Conservation (phyloP, 2,329 filamentous ascomycete species). For the Xylariales sp. region DNA sequence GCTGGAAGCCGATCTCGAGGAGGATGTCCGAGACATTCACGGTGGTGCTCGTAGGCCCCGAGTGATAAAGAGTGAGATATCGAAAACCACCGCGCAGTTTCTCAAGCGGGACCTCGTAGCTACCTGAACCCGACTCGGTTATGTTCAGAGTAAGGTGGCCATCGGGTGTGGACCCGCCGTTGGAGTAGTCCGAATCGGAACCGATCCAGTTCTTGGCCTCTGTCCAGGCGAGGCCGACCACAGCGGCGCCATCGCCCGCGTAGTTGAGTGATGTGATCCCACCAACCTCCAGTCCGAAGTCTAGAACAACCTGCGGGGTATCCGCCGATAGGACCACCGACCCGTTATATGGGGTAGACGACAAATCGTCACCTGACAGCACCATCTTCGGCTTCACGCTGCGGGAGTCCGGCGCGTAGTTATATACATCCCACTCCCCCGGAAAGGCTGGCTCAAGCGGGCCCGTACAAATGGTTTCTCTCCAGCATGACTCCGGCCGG, state of each 20-base stretch:
- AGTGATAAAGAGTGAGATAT: constrained; percentile 57
- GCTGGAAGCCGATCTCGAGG: constrained; percentile 27
- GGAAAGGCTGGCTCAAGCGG: constrained; percentile 24
- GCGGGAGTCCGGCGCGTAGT: constrained; percentile 23
- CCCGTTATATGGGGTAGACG: constrained; percentile 3
- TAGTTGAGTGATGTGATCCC: constrained; percentile 66
- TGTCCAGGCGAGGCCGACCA: constrained; percentile 59
- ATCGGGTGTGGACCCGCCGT: constrained; percentile 57
- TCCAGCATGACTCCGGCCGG: constrained; percentile 25
- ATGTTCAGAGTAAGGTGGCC: constrained; percentile 60
- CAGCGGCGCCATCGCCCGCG: constrained; percentile 52
- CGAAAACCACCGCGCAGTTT: constrained; percentile 64
- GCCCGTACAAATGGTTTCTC: constrained; percentile 22
- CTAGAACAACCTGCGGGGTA: constrained; percentile 56
- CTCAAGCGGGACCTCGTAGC: constrained; percentile 49
- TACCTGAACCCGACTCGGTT: constrained; percentile 43
- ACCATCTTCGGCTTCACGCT: constrained; percentile 15
- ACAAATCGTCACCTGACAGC: constrained; percentile 8
- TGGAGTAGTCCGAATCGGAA: constrained; percentile 60
- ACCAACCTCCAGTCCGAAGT: constrained; percentile 69
- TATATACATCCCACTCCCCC: constrained; percentile 26
- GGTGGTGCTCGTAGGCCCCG: constrained; percentile 23
- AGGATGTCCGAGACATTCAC: constrained; percentile 50
- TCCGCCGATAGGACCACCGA: background rate
- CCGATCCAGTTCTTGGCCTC: constrained; percentile 62